Evolutionary conservation across 805 yeast species (phyloP).

Genomic region (Suhomyces vadensis): DNA sequence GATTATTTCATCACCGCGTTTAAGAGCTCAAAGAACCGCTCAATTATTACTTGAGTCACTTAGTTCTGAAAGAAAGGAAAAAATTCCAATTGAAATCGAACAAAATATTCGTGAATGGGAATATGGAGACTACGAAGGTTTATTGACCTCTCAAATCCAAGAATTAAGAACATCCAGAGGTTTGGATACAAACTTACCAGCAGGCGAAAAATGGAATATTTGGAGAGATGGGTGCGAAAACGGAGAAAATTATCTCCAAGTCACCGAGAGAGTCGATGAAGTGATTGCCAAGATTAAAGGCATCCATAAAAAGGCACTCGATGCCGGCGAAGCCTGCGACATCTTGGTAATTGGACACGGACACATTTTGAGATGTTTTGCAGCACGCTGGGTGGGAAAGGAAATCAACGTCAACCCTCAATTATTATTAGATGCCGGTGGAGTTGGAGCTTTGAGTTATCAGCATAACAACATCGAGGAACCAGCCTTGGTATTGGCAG

Average conservation of each 20-base stretch:
- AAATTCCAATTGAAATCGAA: conserved; percentile 48
- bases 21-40: conserved; percentile 74
- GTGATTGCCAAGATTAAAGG: conserved; percentile 64
- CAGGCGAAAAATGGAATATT: conserved; percentile 62
- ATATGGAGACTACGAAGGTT: conserved; percentile 94
- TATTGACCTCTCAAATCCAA: conserved; percentile 64
- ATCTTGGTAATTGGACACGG: conserved; percentile 90
- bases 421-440: conserved; percentile 90
- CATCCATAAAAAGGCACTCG: conserved; percentile 57
- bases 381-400: conserved; percentile 79
- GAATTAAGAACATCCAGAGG: conserved; percentile 62
- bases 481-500: conserved; percentile 84
- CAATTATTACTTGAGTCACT: conserved; percentile 58
- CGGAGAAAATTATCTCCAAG: conserved; percentile 72
- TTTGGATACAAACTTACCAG: conserved; percentile 30
- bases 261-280: conserved; percentile 69
- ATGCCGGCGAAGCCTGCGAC: conserved; percentile 58
- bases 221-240: conserved; percentile 94
- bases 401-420: conserved; percentile 68
- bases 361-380: conserved; percentile 85
- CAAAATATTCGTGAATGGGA: conserved; percentile 92
- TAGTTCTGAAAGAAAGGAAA: conserved; percentile 41
- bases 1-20: conserved; percentile 79
- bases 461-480: conserved; percentile 83
- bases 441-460: conserved; percentile 87